These are phyloP conservation scores for Alternaria angustiovoidea DNA, from an alignment of 2,329 filamentous ascomycete genomes.

Conservation along the genomic window DNA sequence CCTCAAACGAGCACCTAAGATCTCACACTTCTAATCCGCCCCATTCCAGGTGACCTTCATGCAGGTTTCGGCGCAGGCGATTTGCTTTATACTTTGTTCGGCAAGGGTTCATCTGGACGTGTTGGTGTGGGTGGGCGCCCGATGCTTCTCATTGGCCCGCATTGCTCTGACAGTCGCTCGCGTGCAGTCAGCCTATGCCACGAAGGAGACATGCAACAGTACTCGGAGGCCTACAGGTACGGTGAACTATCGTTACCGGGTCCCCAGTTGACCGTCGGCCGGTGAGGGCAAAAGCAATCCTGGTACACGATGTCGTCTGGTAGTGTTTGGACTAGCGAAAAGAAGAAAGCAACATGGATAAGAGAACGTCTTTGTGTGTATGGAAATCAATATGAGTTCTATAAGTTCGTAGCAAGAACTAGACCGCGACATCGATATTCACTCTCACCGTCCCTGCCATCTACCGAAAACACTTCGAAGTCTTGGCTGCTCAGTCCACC, in stretches of 20 bases:
- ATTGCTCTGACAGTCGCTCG: neutral
- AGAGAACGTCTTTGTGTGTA: neutral
- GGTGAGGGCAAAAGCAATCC: neutral
- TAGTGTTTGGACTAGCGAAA: constrained; percentile 1
- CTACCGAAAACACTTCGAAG: no score
- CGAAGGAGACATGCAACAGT: neutral
- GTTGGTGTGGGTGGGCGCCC: neutral
- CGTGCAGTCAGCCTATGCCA: neutral
- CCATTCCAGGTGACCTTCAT: neutral
- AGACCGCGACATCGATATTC: no score
- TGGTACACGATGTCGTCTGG: neutral
- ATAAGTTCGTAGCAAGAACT: no score
- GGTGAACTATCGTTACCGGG: neutral
- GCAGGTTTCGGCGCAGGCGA: neutral
- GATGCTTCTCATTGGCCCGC: neutral
- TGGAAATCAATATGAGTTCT: neutral
- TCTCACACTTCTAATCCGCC: neutral
- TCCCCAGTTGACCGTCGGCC: constrained; percentile 2
- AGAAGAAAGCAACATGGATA: constrained; percentile 1
- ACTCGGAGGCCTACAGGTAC: neutral
- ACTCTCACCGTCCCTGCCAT: neutral
- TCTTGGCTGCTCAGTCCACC: no score
- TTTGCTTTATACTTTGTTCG: neutral
- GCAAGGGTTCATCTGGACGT: neutral
- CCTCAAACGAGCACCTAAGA: neutral